Evolutionary conservation across 2,329 filamentous ascomycete species (phyloP).

Genomic region (Fusarium pseudocircinatum): DNA sequence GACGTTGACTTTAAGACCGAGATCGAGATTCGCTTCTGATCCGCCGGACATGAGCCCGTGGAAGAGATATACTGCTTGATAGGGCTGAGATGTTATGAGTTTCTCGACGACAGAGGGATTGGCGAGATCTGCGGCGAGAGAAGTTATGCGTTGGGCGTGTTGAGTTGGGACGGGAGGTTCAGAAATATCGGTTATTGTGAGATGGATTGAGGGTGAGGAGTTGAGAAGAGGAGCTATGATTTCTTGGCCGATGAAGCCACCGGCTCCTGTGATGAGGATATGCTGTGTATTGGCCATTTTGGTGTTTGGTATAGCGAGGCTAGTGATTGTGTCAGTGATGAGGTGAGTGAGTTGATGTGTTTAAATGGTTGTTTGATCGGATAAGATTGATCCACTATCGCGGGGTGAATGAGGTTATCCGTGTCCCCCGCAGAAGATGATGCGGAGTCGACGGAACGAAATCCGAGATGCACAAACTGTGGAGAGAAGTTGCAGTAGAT

Average conservation of each 20-base stretch:
- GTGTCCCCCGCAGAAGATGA: slow-evolving; percentile 23
- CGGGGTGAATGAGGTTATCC: slow-evolving; percentile 23
- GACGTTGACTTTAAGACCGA: slow-evolving; percentile 65
- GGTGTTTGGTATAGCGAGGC: not conserved
- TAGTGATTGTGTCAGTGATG: not conserved
- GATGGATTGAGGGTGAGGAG: slow-evolving; percentile 46
- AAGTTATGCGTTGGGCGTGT: slow-evolving; percentile 41
- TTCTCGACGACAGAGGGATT: slow-evolving; percentile 29
- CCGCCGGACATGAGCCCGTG: slow-evolving; percentile 73
- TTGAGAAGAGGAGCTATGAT: slow-evolving; percentile 65
- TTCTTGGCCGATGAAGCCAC: slow-evolving; percentile 72
- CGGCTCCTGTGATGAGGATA: slow-evolving; percentile 71
- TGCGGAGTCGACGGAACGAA: slow-evolving; percentile 36
- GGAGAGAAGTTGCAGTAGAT: not conserved
- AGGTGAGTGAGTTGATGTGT: not conserved
- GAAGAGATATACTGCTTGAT: slow-evolving; percentile 65
- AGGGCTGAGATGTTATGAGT: slow-evolving; percentile 44
- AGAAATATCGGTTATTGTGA: slow-evolving; percentile 67
- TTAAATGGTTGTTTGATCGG: not conserved
- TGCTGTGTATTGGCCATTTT: slow-evolving; percentile 30
- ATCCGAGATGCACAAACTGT: slow-evolving; percentile 11
- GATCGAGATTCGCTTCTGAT: slow-evolving; percentile 66
- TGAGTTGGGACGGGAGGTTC: slow-evolving; percentile 59
- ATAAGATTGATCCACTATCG: slow-evolving; percentile 27
- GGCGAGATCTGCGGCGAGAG: slow-evolving; percentile 41